A percentile compares a stretch with the other conserved stretches of the same genome.
Evolutionary conservation across 768 basidiomycete genomes (phyloP).

Genomic region (Bullera alba): DNA sequence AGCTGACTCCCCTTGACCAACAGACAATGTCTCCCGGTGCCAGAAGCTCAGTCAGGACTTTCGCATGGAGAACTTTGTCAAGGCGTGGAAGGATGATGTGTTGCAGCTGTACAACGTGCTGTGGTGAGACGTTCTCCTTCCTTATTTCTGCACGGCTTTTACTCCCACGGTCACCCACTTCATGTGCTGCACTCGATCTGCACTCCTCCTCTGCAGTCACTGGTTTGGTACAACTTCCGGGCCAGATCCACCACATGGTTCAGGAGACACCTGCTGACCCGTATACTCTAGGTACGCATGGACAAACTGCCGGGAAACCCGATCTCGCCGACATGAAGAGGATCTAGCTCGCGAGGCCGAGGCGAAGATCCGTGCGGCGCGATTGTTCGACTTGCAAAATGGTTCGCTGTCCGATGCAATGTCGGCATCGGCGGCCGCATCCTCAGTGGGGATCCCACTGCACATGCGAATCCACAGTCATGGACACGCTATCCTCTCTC

Average conservation of each 20-base stretch:
- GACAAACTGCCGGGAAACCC: slow-evolving; percentile 12
- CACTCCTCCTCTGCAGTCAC: too few species aligned
- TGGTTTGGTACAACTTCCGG: too few species aligned
- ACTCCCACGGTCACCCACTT: neutral
- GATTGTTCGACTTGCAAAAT: slow-evolving; percentile 4
- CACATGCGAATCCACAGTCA: neutral
- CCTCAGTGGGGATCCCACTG: neutral
- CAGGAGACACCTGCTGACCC: neutral
- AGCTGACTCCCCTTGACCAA: neutral
- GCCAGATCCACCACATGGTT: neutral
- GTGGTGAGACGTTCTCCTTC: slow-evolving; percentile 54
- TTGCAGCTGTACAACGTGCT: slow-evolving; percentile 85
- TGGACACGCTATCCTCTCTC: neutral
- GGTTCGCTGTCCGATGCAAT: too few species aligned
- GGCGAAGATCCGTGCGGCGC: slow-evolving; percentile 1
- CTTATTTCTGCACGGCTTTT: neutral
- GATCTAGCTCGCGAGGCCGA: neutral
- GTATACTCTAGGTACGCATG: slow-evolving; percentile 24
- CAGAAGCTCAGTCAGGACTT: slow-evolving; percentile 81
- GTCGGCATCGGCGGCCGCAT: neutral
- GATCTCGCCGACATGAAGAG: slow-evolving; percentile 3
- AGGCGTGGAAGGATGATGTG: slow-evolving; percentile 91
- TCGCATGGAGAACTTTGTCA: slow-evolving; percentile 75
- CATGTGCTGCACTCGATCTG: too few species aligned
- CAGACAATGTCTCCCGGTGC: slow-evolving; percentile 77